Evolutionary conservation across 164 flowering plant genomes (phyloP).

Genomic region (Stephania yunnanensis): DNA sequence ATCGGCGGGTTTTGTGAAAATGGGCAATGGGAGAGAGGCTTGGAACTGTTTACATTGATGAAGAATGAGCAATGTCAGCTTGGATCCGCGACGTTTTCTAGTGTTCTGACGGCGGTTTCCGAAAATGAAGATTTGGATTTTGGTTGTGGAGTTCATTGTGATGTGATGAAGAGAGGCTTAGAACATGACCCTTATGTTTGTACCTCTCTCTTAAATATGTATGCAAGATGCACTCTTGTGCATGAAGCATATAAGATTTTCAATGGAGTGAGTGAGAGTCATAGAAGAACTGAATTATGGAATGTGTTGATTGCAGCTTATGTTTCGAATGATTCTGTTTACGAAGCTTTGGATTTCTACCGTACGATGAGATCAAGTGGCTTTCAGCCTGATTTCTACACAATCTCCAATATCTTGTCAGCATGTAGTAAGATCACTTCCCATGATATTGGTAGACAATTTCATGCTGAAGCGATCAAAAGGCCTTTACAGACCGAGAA

Average conservation of each 20-base stretch:
- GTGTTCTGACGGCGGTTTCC: conserved; percentile 41
- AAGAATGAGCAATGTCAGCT: conserved; percentile 30
- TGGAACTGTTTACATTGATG: conserved; percentile 34
- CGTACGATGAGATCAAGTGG: conserved; percentile 27
- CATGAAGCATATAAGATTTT: conserved; percentile 36
- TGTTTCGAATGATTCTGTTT: conserved; percentile 21
- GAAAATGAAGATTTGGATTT: conserved; percentile 26
- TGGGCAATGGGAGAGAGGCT: conserved; percentile 41
- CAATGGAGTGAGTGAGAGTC: conserved; percentile 8
- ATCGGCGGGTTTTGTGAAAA: conserved; percentile 45
- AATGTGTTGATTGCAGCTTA: conserved; percentile 54
- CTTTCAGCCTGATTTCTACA: conserved; percentile 28
- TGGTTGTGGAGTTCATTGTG: conserved; percentile 46
- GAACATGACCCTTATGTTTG: conserved; percentile 41
- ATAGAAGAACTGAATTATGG: conserved; percentile 38
- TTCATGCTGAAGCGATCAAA: conserved; percentile 49
- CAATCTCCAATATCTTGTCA: conserved; percentile 38
- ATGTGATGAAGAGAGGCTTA: conserved; percentile 43
- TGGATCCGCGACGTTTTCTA: conserved; percentile 38
- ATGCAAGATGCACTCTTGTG: conserved; percentile 33
- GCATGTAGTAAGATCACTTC: conserved; percentile 26
- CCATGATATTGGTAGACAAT: conserved; percentile 35
- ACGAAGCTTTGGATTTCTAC: conserved; percentile 36
- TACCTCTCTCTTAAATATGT: conserved; percentile 50
- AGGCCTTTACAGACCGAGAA: conserved; percentile 28